Evolutionary conservation across 2,329 filamentous ascomycete genomes (phyloP).

Genomic region (Arthrobotrys sphaeroides): DNA sequence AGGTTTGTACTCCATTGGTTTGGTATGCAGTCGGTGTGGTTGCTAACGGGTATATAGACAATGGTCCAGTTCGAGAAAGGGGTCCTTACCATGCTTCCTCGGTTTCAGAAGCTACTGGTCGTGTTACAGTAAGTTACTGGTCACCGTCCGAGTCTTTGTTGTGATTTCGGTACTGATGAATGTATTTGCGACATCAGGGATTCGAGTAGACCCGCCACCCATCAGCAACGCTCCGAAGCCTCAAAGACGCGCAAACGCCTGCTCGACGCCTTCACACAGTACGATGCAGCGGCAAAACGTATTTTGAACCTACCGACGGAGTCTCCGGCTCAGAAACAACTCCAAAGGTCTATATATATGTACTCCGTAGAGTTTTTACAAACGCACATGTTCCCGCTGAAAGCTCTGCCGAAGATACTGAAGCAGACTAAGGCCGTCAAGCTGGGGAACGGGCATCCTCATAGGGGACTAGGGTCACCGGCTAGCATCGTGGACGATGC

Average conservation of each 20-base stretch:
- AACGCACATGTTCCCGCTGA: conserved; percentile 88
- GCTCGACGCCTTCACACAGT: conserved; percentile 88
- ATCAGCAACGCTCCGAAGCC: conserved; percentile 80
- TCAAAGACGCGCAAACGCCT: conserved; percentile 88
- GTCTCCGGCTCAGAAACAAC: conserved; percentile 74
- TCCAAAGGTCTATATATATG: conserved; percentile 84
- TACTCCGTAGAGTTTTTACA: conserved; percentile 85
- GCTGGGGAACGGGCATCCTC: conserved; percentile 27
- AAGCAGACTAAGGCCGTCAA: conserved; percentile 59
- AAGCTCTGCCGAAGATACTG: conserved; percentile 75
- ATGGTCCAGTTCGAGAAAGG: conserved; percentile 87
- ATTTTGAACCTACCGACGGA: conserved; percentile 80
- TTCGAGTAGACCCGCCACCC: conserved; percentile 63
- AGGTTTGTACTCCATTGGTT: conserved; percentile 12
- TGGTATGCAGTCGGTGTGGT: not conserved
- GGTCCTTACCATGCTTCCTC: conserved; percentile 80
- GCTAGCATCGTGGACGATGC: conserved; percentile 43
- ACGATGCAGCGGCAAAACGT: conserved; percentile 80
- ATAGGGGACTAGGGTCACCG: conserved; percentile 32
- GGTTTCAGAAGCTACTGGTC: conserved; percentile 80
- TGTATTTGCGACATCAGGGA: conserved; percentile 55
- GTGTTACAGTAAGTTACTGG: conserved; percentile 69
- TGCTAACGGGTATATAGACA: conserved; percentile 65
- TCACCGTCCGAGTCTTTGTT: not conserved
- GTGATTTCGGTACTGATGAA: not conserved